Evolutionary conservation across 805 yeast species (phyloP).

Genomic region (Monosporozyma unispora): DNA sequence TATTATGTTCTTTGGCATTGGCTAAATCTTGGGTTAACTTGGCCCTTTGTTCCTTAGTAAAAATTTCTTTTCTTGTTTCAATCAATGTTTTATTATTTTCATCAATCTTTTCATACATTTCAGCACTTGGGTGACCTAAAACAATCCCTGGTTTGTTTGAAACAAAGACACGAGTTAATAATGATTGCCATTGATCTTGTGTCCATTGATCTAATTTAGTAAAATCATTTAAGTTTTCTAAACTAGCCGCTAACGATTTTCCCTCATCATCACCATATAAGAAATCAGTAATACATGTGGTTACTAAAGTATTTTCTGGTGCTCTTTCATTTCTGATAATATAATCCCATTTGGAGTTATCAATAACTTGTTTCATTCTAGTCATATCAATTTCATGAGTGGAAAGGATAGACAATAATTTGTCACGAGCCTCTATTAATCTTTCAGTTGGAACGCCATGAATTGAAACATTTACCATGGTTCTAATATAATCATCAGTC

Average conservation of each 20-base stretch:
- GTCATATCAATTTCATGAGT: slow-evolving; percentile 56
- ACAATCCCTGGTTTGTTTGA: slow-evolving; percentile 57
- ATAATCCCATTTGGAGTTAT: slow-evolving; percentile 53
- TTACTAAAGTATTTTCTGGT: slow-evolving; percentile 47
- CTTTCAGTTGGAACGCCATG: slow-evolving; percentile 70
- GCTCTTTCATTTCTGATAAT: slow-evolving; percentile 55
- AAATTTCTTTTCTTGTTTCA: slow-evolving; percentile 39
- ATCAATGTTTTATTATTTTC: slow-evolving; percentile 40
- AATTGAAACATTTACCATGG: slow-evolving; percentile 47
- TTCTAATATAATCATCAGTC: slow-evolving; percentile 63
- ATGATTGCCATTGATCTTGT: slow-evolving; percentile 53
- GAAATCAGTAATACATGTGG: slow-evolving; percentile 67
- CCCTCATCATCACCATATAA: slow-evolving; percentile 66
- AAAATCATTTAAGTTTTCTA: slow-evolving; percentile 50
- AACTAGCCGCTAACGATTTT: slow-evolving; percentile 45
- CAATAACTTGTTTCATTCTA: slow-evolving; percentile 59
- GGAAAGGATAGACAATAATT: slow-evolving; percentile 41
- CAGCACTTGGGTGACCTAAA: slow-evolving; percentile 57
- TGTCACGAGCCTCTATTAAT: slow-evolving; percentile 44
- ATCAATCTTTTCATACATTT: slow-evolving; percentile 45
- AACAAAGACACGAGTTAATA: slow-evolving; percentile 46
- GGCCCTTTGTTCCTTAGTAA: slow-evolving; percentile 54
- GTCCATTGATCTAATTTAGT: slow-evolving; percentile 48
- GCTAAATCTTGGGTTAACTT: slow-evolving; percentile 44
- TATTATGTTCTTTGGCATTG: slow-evolving; percentile 58